These are phyloP conservation scores for Fusarium avenaceum DNA, from an alignment of 2,329 filamentous ascomycete genomes.

Conservation along the genomic window DNA sequence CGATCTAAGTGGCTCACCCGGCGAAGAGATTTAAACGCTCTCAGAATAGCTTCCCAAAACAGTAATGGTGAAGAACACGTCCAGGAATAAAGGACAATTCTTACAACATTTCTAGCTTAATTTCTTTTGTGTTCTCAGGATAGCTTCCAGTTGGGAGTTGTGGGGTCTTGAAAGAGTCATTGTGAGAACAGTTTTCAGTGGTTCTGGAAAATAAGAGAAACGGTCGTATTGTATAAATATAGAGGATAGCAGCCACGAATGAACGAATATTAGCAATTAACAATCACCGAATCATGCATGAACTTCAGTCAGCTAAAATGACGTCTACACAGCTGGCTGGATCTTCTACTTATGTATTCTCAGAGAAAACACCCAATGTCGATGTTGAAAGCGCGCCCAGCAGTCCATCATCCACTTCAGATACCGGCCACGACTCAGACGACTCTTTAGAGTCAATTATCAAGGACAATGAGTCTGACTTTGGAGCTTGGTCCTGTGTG, in stretches of 20 bases:
- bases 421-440: conserved; percentile 12
- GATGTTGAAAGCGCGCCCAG: conserved; percentile 1
- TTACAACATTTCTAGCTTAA: not conserved
- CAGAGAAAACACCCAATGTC: not conserved
- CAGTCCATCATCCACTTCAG: conserved; percentile 5
- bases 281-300: not conserved
- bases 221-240: not conserved
- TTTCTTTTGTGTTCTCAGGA: not conserved
- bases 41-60: conserved; percentile 21
- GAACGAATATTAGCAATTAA: not conserved
- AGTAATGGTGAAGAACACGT: not conserved
- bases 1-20: not conserved
- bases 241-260: not conserved
- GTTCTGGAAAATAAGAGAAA: not conserved
- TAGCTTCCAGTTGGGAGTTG: not conserved
- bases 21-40: conserved; percentile 1
- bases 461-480: conserved; percentile 21
- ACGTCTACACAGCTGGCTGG: not conserved
- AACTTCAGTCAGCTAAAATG: not conserved
- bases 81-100: not conserved
- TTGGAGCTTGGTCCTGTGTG: conserved; percentile 31
- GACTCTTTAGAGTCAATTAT: not conserved
- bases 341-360: not conserved
- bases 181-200: not conserved
- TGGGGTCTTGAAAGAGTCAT: not conserved